Conservation (phyloP, 192 early-diverging fungal genomes). For the Coemansia sp. region DNA sequence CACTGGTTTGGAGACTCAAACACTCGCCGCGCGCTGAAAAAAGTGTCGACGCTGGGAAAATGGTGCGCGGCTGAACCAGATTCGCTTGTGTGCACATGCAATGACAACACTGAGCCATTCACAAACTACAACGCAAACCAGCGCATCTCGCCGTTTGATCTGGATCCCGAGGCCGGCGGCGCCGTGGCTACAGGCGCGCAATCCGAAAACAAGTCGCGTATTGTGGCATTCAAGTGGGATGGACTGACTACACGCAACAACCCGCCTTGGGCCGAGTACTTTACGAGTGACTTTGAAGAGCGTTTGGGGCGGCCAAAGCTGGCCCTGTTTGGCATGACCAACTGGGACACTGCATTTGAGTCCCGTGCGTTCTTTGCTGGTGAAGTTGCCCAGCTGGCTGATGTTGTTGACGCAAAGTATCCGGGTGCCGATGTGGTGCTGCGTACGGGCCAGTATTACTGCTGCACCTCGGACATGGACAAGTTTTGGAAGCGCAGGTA, state of each 20-base stretch:
- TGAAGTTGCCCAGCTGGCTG: constrained; percentile 25
- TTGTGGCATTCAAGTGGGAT: constrained; percentile 53
- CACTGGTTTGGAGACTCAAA: constrained; percentile 62
- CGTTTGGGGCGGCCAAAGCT: constrained; percentile 13
- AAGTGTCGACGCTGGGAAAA: constrained; percentile 43
- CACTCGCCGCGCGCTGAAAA: constrained; percentile 51
- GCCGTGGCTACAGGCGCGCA: constrained; percentile 1
- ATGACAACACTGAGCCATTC: constrained; percentile 43
- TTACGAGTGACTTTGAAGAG: constrained; percentile 1
- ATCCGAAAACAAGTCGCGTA: neutral
- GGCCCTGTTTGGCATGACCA: constrained; percentile 46
- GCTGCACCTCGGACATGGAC: constrained; percentile 52
- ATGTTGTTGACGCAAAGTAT: constrained; percentile 30
- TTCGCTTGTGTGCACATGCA: constrained; percentile 37
- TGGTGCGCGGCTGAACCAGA: constrained; percentile 34
- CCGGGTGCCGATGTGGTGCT: constrained; percentile 37
- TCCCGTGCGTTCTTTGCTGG: constrained; percentile 23
- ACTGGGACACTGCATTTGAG: constrained; percentile 57
- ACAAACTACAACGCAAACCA: constrained; percentile 18
- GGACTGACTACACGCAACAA: constrained; percentile 47
- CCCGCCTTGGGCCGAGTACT: constrained; percentile 30
- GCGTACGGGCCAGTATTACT: constrained; percentile 57
- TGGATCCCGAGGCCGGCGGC: constrained; percentile 15
- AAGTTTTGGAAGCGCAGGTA: constrained; percentile 32
- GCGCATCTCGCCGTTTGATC: constrained; percentile 11